Percentiles rank a stretch among this genome's conserved stretches.
Conservation (phyloP, 257 asterid species). For the Avicennia marina region DNA sequence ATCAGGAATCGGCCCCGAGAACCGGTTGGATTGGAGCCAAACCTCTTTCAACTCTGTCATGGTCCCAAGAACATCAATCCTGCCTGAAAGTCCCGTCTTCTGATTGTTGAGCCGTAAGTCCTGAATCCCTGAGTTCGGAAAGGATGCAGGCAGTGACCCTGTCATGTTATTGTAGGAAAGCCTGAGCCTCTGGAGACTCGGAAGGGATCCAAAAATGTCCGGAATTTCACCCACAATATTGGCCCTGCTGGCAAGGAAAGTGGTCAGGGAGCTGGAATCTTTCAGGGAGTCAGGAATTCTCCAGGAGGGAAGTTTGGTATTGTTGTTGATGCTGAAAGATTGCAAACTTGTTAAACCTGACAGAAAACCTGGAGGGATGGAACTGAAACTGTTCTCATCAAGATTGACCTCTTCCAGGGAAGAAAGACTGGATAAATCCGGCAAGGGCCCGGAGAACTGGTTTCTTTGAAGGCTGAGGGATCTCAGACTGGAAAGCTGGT, state of each 20-base stretch:
- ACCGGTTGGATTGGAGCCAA: slow-evolving; percentile 71
- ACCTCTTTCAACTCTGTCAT: slow-evolving; percentile 41
- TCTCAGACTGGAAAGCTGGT: slow-evolving; percentile 54
- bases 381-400: slow-evolving; percentile 52
- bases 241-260: slow-evolving; percentile 44
- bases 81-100: slow-evolving; percentile 45
- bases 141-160: slow-evolving; percentile 54
- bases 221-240: slow-evolving; percentile 62
- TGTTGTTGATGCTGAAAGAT: slow-evolving; percentile 49
- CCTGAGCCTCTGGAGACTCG: slow-evolving; percentile 45
- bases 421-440: slow-evolving; percentile 38
- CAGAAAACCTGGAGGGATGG: slow-evolving; percentile 47
- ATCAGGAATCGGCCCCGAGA: slow-evolving; percentile 71
- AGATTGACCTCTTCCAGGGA: slow-evolving; percentile 45
- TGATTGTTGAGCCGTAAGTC: slow-evolving; percentile 66
- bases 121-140: slow-evolving; percentile 51
- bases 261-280: slow-evolving; percentile 45
- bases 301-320: slow-evolving; percentile 55
- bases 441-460: slow-evolving; percentile 53
- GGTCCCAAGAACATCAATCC: slow-evolving; percentile 40
- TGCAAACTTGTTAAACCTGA: slow-evolving; percentile 51
- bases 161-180: slow-evolving; percentile 65
- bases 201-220: slow-evolving; percentile 51
- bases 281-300: slow-evolving; percentile 34
- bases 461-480: slow-evolving; percentile 52